Base-by-base conservation (phyloP, 768 basidiomycete genomes). In the Mycena rosella region DNA sequence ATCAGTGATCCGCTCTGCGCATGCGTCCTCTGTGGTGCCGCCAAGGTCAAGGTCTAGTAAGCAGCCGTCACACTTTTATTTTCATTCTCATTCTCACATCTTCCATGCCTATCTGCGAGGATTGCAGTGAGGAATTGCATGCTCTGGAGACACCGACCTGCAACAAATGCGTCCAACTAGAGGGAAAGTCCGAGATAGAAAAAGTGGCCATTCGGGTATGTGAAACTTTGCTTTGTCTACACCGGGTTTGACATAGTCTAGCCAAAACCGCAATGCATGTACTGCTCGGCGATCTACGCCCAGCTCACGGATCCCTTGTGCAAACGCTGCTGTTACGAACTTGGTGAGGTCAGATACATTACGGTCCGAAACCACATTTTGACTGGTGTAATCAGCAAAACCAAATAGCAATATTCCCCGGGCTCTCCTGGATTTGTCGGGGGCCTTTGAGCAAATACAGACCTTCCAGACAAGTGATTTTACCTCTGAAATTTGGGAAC, bases 1-100 rank as follows among this genome's bases (percentile, higher is more conserved):
- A n/a, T n/a, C n/a, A n/a, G n/a, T n/a, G n/a, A n/a, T n/a, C n/a
- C n/a, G n/a, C n/a, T n/a, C n/a, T n/a, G n/a, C n/a, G n/a, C n/a
- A n/a, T n/a, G n/a, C n/a, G n/a, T n/a, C n/a, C n/a, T n/a, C n/a
- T n/a, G n/a, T n/a, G n/a, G n/a, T n/a, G n/a, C 56, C 40, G n/a
- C 38, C 65, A 66, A 58, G 65, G 7, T 29, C 65, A 60, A 60
- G 65, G 65, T 66, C 65, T 66, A 66, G 65, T 66, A 60, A 60
- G 51, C 52, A 30, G 38, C 60, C 52, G 26, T n/a, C 65, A 66
- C 65, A 52, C 63, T 29, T 45, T 34, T 29, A 27, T 52, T 59
- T 40, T 48, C 5, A 29, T 17, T 26, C 26, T 38, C 32, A 24
- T 36, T 27, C 34, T 32, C 26, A n/a, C n/a, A n/a, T n/a, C n/a